These are phyloP conservation scores for Pyrus hybrid DNA, from an alignment of 331 rosid genomes.

Conservation along the genomic window DNA sequence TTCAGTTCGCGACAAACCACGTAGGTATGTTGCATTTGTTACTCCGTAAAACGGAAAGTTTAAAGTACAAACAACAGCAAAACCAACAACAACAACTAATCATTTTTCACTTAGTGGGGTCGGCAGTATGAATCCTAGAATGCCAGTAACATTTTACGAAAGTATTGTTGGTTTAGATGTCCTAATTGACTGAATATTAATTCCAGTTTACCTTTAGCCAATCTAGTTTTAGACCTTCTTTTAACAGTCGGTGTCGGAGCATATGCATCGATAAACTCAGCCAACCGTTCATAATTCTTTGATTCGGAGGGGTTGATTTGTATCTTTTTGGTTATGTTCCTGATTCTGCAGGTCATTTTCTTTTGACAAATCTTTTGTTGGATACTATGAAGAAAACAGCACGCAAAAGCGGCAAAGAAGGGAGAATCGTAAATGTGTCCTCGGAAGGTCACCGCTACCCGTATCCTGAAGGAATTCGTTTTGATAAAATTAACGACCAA, in stretches of 20 bases:
- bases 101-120: too few relatives aligned
- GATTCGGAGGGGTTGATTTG: too few relatives aligned
- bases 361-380: slow-evolving; percentile 72
- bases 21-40: slow-evolving; percentile 11
- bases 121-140: too few relatives aligned
- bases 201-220: too few relatives aligned
- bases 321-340: neutral
- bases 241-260: too few relatives aligned
- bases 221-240: too few relatives aligned
- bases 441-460: slow-evolving; percentile 60
- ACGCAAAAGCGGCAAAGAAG: slow-evolving; percentile 50
- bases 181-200: neutral
- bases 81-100: too few relatives aligned
- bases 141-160: too few relatives aligned
- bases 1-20: slow-evolving; percentile 43
- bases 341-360: slow-evolving; percentile 70
- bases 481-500: slow-evolving; percentile 57
- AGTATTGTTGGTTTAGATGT: neutral
- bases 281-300: too few relatives aligned
- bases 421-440: slow-evolving; percentile 79
- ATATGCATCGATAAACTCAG: too few relatives aligned
- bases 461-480: slow-evolving; percentile 74
- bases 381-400: slow-evolving; percentile 79
- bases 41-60: neutral
- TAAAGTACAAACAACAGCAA: too few relatives aligned